These are phyloP conservation scores for Dioscorea dumetorum DNA, from an alignment of 106 monocot species.

Conservation along the genomic window DNA sequence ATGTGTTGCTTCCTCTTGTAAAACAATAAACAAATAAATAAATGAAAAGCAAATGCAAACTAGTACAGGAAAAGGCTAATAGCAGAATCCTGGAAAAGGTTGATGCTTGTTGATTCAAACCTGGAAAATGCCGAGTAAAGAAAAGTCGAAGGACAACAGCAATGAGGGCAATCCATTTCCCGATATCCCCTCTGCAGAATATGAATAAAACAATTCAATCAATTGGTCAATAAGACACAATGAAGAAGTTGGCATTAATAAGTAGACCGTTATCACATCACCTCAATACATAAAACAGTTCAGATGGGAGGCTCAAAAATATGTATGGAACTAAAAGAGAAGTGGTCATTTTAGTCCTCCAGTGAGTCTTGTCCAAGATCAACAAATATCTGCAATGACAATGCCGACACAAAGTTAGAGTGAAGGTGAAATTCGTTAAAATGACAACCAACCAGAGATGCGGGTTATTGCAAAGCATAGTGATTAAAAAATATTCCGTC, in stretches of 20 bases:
- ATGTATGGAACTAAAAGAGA: background rate
- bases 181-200: constrained; percentile 71
- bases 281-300: constrained; percentile 63
- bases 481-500: background rate
- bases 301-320: background rate
- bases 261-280: constrained; percentile 3
- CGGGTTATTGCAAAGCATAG: background rate
- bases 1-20: background rate
- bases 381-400: background rate
- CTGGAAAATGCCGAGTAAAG: constrained; percentile 76
- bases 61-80: background rate
- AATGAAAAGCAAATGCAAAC: background rate
- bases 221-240: background rate
- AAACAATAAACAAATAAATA: background rate
- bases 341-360: background rate
- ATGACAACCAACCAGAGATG: background rate
- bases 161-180: constrained; percentile 86
- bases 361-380: background rate
- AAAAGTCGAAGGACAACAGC: constrained; percentile 74
- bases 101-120: constrained; percentile 14
- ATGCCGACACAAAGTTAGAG: background rate
- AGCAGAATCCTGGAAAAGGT: background rate
- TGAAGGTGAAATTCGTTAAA: background rate
- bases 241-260: background rate
- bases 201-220: background rate